Evolutionary conservation across 805 yeast genomes (phyloP).

Genomic region (Wickerhamomyces chaumierensis): DNA sequence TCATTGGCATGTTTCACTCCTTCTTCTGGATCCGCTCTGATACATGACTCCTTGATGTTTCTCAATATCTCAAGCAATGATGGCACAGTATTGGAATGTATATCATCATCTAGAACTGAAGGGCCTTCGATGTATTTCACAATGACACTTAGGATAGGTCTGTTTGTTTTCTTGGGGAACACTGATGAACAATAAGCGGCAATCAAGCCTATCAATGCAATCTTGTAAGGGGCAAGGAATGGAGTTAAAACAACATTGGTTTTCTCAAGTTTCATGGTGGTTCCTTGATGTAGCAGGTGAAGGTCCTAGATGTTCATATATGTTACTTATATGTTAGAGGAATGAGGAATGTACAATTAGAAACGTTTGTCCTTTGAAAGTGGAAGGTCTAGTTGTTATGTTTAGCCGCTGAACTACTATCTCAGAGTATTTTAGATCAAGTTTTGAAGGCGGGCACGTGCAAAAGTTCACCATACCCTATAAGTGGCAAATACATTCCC

Average conservation of each 20-base stretch:
- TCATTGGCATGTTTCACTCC: constrained; percentile 16
- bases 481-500: too few relatives aligned
- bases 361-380: too few relatives aligned
- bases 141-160: constrained; percentile 30
- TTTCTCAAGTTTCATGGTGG: neutral
- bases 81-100: constrained; percentile 21
- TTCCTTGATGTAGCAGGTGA: neutral
- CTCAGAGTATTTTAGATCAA: too few relatives aligned
- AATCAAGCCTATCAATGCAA: constrained; percentile 37
- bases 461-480: too few relatives aligned
- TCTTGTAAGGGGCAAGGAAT: constrained; percentile 40
- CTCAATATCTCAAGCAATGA: constrained; percentile 21
- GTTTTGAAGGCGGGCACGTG: too few relatives aligned
- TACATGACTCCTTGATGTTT: constrained; percentile 12
- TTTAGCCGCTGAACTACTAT: too few relatives aligned
- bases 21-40: constrained; percentile 11
- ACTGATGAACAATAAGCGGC: constrained; percentile 32
- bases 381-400: too few relatives aligned
- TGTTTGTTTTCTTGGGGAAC: constrained; percentile 26
- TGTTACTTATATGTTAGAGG: too few relatives aligned
- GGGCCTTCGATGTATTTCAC: constrained; percentile 32
- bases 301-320: too few relatives aligned
- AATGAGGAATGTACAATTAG: too few relatives aligned
- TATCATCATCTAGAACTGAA: constrained; percentile 7
- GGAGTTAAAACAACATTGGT: constrained; percentile 22